phyloP scores from a whole-genome alignment of 148 eudicot species.

The Suaeda aralocaspica region DNA sequence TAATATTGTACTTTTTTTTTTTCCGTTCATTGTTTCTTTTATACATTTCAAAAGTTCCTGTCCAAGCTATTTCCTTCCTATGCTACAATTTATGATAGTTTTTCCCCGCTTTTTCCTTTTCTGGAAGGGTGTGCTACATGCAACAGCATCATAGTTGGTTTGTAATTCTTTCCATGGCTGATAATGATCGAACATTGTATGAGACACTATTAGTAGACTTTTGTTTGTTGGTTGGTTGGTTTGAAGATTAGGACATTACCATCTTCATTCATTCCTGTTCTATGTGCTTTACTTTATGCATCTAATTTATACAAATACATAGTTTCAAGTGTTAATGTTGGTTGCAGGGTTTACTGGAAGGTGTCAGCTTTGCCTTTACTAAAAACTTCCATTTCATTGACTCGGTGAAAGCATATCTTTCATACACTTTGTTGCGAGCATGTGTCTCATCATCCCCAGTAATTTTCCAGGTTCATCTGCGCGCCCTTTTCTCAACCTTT shows the following conservation, averaged over 20 bases:
- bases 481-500: constrained; percentile 7
- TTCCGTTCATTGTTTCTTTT: no score
- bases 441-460: constrained; percentile 77
- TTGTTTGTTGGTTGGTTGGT: neutral
- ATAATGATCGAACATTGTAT: no score
- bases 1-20: no score
- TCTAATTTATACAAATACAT: neutral
- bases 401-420: constrained; percentile 90
- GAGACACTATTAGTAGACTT: no score
- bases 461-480: constrained; percentile 74
- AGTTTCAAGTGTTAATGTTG: constrained; percentile 3
- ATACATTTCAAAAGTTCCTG: no score
- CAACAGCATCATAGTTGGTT: no score
- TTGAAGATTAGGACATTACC: neutral
- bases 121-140: no score
- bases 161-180: no score
- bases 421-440: constrained; percentile 80
- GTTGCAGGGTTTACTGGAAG: constrained; percentile 87
- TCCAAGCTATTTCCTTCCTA: no score
- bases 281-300: neutral
- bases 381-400: constrained; percentile 87
- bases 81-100: no score
- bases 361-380: constrained; percentile 78
- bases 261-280: constrained; percentile 1
- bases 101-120: no score